These are phyloP conservation scores for Pythium plurisporium DNA, from an alignment of 352 stramenopile species.

Conservation along the genomic window DNA sequence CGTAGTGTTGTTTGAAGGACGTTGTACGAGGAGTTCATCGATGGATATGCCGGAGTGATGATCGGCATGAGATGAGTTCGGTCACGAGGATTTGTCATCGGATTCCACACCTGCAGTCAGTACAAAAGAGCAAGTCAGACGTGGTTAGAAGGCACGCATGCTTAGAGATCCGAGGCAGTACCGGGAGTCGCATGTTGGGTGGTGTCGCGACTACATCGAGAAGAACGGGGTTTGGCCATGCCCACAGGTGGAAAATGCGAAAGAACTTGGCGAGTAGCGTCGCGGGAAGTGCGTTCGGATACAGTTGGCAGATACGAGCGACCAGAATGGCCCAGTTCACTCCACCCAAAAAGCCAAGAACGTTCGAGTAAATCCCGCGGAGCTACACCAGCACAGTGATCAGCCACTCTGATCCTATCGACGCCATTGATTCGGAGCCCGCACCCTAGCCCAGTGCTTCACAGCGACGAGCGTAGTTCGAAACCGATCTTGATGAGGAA, in stretches of 20 bases:
- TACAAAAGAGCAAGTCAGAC: background rate
- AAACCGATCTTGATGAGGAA: conserved; percentile 85
- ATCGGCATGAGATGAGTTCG: conserved; percentile 97
- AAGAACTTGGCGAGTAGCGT: conserved; percentile 95
- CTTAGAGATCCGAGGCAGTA: conserved; percentile 18
- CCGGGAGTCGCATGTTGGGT: conserved; percentile 52
- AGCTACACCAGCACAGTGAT: conserved; percentile 27
- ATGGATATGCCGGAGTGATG: conserved; percentile 97
- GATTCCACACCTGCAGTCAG: conserved; percentile 86
- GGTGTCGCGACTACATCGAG: conserved; percentile 59
- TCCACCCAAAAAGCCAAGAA: conserved; percentile 97
- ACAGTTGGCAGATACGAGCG: conserved; percentile 92
- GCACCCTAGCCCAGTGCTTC: conserved; percentile 87
- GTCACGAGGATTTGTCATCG: conserved; percentile 79
- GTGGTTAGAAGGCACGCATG: too few species aligned
- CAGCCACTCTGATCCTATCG: background rate
- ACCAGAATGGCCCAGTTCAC: conserved; percentile 99
- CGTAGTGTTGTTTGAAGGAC: conserved; percentile 90
- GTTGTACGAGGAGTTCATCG: conserved; percentile 98
- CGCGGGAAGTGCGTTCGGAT: conserved; percentile 76
- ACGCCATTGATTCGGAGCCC: background rate
- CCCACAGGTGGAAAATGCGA: conserved; percentile 92
- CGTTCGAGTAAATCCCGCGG: conserved; percentile 98
- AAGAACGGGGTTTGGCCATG: conserved; percentile 94
- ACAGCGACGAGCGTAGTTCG: conserved; percentile 88